Evolutionary conservation across 768 basidiomycete genomes (phyloP).

Genomic region (Boletus barrowsii): DNA sequence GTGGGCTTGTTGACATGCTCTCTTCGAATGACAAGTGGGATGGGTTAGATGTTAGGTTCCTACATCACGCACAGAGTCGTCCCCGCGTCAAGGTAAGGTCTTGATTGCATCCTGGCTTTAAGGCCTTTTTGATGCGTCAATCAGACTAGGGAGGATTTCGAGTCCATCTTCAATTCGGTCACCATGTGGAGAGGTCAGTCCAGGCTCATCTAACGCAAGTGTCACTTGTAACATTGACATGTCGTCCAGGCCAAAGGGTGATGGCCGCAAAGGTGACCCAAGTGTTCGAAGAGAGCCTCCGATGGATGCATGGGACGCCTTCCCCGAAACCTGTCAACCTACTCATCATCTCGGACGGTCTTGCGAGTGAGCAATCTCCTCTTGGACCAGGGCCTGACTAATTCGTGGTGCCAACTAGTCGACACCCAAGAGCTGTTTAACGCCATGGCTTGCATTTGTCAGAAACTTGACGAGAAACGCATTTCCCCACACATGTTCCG

Average conservation of each 20-base stretch:
- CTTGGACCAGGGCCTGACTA: neutral
- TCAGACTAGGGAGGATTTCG: constrained; percentile 18
- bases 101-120: neutral
- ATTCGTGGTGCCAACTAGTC: neutral
- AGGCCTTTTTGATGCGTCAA: neutral
- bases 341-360: constrained; percentile 21
- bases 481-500: constrained; percentile 20
- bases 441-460: constrained; percentile 7
- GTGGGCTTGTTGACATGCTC: constrained; percentile 10
- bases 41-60: constrained; percentile 18
- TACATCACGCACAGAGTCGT: constrained; percentile 7
- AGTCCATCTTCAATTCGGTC: constrained; percentile 20
- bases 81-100: constrained; percentile 9
- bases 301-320: neutral
- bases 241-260: constrained; percentile 11
- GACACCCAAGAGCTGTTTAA: constrained; percentile 14
- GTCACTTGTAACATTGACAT: neutral
- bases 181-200: constrained; percentile 16
- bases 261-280: constrained; percentile 16
- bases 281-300: constrained; percentile 18
- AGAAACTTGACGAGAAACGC: constrained; percentile 4
- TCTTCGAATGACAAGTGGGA: constrained; percentile 14
- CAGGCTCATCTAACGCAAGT: neutral
- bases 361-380: constrained; percentile 11
- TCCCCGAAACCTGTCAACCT: constrained; percentile 9